Base-by-base conservation (phyloP, 2,329 filamentous ascomycete species). In the Pezicula rhizophila region DNA sequence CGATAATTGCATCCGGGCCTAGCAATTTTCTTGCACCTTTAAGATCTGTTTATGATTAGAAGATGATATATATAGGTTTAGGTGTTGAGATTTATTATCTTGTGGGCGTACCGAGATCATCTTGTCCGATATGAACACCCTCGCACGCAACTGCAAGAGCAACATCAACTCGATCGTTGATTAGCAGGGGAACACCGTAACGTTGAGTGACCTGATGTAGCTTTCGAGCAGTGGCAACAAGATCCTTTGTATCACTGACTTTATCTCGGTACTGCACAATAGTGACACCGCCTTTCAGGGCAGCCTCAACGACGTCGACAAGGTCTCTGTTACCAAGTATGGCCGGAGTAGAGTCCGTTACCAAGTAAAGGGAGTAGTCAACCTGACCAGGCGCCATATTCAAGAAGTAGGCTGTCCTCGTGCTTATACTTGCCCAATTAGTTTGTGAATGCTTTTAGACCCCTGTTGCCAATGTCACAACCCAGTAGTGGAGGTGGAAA, bases 261-360 rank as follows among this genome's bases (percentile, higher is more conserved):
- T 97, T 96, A 72, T 96, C 90, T 65, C 92, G 82, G 64, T 92
- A 91, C 71, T 97, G 92, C 33, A 97, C 87, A 41, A 93, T 73
- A 2, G 87, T 92, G 39, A 87, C 88, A 73, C 89, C 89, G 66
- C 89, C 90, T 64, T 79, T 73, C 45, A 95, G 68, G 17, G 90
- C 86, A 41, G 80, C 77, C 60, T 85, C 82, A 47, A 96, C 90
- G 1, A 96, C 84, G 8, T 78, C 59, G 51, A 80, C 78, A 34
- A 96, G 75, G 64, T 89, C 77, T 58, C 78, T 79, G 54, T 76
- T 70, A 47, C 87, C 87, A 39, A 96, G 81, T 57, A 96, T 89
- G 31, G 82, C 81, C 12, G 85, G 79, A n/a, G 90, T 95, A 45
- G 89, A 93, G 75, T 96, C 91, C 5, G 91, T 96, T 58, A 96